Evolutionary conservation across 306 rosid species (phyloP).

Genomic region (Cucumis cinereus): DNA sequence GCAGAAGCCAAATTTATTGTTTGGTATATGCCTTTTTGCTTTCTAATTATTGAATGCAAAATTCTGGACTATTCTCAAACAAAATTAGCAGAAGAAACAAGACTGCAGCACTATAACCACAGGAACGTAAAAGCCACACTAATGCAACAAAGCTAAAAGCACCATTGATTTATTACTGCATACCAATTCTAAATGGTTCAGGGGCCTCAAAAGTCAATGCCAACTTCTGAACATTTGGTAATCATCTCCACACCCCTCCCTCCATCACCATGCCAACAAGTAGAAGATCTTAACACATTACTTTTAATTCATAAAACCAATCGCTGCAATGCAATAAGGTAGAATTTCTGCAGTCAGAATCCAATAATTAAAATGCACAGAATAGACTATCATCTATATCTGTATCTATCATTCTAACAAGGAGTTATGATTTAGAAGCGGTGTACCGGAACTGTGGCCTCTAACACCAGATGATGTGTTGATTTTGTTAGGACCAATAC

Average conservation of each 20-base stretch:
- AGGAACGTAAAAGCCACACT: background rate
- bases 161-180: background rate
- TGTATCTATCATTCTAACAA: background rate
- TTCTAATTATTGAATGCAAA: background rate
- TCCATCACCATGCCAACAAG: constrained; percentile 1
- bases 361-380: background rate
- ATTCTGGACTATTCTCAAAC: background rate
- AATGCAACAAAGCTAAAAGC: background rate
- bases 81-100: background rate
- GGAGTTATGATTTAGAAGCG: background rate
- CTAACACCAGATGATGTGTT: constrained; percentile 3
- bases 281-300: background rate
- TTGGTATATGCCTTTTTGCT: background rate
- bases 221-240: constrained; percentile 2
- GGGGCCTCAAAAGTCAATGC: background rate
- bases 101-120: background rate
- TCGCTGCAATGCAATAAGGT: constrained; percentile 1
- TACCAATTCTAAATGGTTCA: background rate
- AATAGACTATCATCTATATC: background rate
- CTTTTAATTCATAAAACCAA: constrained; percentile 2
- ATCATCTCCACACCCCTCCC: background rate
- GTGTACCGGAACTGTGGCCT: constrained; percentile 3
- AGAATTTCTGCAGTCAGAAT: background rate
- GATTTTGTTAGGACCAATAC: background rate
- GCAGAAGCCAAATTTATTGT: background rate